Evolutionary conservation across 805 yeast species (phyloP).

Genomic region (Wickerhamiella brachini): DNA sequence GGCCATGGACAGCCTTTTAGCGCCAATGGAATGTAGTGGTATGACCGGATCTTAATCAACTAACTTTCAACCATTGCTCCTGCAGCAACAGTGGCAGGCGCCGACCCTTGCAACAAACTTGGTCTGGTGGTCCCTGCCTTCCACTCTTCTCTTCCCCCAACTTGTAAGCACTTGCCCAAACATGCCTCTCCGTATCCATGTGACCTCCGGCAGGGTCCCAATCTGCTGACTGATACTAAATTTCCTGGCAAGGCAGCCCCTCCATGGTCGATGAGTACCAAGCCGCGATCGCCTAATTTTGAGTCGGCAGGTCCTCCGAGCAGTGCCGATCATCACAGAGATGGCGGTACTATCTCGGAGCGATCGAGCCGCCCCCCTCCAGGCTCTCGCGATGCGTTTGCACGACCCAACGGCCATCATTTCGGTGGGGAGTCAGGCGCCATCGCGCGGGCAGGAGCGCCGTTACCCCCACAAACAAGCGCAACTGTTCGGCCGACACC

Average conservation of each 20-base stretch:
- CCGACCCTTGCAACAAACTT: too few relatives aligned
- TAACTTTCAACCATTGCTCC: background rate
- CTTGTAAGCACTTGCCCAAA: background rate
- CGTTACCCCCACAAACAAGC: background rate
- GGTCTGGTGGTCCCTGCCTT: background rate
- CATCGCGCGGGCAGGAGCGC: background rate
- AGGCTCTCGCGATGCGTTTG: background rate
- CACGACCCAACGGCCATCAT: background rate
- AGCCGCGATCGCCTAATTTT: background rate
- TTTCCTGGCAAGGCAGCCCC: background rate
- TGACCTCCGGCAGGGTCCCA: background rate
- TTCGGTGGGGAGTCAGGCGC: background rate
- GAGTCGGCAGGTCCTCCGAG: background rate
- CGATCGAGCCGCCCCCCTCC: background rate
- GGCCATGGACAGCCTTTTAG: background rate
- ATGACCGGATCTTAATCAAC: background rate
- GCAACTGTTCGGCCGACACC: background rate
- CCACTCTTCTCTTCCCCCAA: background rate
- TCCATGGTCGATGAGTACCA: conserved; percentile 1
- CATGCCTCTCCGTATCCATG: background rate
- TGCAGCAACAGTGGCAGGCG: background rate
- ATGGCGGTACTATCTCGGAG: background rate
- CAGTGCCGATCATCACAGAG: background rate
- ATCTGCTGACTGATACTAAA: background rate
- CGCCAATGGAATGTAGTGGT: background rate